A percentile compares a stretch with the other conserved stretches of the same genome.
These are phyloP conservation scores for Boletus fagicola DNA, from an alignment of 768 basidiomycete species.

Conservation along the genomic window DNA sequence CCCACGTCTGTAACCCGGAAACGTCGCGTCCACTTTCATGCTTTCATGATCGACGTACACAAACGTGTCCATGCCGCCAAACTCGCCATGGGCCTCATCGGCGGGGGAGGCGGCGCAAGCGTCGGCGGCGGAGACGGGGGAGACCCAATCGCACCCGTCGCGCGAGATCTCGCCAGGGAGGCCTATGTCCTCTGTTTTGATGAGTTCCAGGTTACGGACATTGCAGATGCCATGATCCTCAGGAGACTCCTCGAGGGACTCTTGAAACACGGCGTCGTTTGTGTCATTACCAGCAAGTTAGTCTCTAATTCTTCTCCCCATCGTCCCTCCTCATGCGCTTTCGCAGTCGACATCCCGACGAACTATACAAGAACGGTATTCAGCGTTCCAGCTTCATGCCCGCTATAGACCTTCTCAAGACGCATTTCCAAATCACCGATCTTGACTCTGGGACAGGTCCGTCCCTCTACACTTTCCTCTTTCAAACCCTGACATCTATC, in stretches of 20 bases:
- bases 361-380: slow-evolving; percentile 98
- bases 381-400: slow-evolving; percentile 94
- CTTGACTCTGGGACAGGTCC: slow-evolving; percentile 92
- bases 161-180: slow-evolving; percentile 80
- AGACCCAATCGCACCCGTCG: slow-evolving; percentile 86
- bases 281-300: slow-evolving; percentile 96
- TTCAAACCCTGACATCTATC: neutral
- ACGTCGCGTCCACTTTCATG: slow-evolving; percentile 94
- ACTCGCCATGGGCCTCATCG: slow-evolving; percentile 59
- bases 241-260: slow-evolving; percentile 85
- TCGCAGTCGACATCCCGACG: slow-evolving; percentile 89
- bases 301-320: slow-evolving; percentile 25
- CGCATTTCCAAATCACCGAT: slow-evolving; percentile 83
- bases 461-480: slow-evolving; percentile 13
- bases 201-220: slow-evolving; percentile 99
- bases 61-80: slow-evolving; percentile 87
- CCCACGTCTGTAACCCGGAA: slow-evolving; percentile 64
- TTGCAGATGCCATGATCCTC: slow-evolving; percentile 97
- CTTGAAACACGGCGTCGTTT: slow-evolving; percentile 85
- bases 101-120: slow-evolving; percentile 32
- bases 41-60: slow-evolving; percentile 99
- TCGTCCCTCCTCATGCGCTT: neutral
- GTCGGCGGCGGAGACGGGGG: slow-evolving; percentile 39
- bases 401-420: slow-evolving; percentile 89
- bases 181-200: slow-evolving; percentile 92